Base-by-base conservation (phyloP, 2,329 filamentous ascomycete genomes). In the Erysiphe pisi region DNA sequence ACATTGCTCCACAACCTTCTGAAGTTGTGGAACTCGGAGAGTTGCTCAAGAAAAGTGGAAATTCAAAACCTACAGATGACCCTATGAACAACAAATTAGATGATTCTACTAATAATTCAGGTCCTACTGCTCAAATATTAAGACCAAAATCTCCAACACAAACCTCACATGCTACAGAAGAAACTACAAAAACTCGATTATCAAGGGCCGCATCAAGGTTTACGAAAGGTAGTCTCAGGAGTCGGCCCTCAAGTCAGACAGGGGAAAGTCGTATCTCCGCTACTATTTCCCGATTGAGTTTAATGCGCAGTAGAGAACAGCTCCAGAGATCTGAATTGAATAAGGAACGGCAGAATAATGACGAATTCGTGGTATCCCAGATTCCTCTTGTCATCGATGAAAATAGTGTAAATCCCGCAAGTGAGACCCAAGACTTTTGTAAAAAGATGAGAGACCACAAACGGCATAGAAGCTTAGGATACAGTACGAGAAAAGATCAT, bases 151-250 rank as follows among this genome's bases (percentile, higher is more conserved):
- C n/a, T 56, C 49, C 49, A 20, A n/a, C n/a, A 56, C 18, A 20
- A 56, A 20, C 16, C 22, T 14, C 49, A 56, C 6, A 7, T 56
- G 11, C 49, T 0, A 83, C 81, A 40, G 88, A 89, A 78, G 88
- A 89, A 79, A 83, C 83, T 0, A 85, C 87, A 1, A 83, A 85
- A 2, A 86, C 87, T 43, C 84, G 88, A 12, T 80, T 89, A 16
- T 88, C 87, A 11, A 85, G 88, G 20, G 87, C 88, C 0, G 87
- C 88, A 20, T 86, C 86, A 7, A 85, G 85, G 71, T 88, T 89
- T 79, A 82, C 85, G 31, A 81, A 84, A 82, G 79, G 83, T 76
- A 79, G 83, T 79, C 83, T 82, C 73, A 85, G 85, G 79, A 89
- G 88, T 79, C 85, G 88, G 18, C 86, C 88, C 6, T 83, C 83